Conservation (phyloP, 75 land plant species). For the Pinus albicaulis region DNA sequence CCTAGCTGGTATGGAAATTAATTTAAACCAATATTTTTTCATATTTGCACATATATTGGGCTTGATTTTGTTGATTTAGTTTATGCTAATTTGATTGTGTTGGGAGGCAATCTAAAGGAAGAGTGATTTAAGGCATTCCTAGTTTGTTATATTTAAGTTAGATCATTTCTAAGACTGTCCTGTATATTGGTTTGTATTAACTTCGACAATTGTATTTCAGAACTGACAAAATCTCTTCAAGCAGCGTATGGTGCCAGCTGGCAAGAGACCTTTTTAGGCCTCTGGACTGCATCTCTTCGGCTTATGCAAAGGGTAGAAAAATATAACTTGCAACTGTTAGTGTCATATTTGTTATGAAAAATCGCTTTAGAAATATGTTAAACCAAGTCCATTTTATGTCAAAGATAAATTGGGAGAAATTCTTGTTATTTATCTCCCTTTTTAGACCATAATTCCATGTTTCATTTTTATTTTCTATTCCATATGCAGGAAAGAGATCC, state of each 20-base stretch:
- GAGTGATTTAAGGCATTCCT: neutral
- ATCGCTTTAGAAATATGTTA: neutral
- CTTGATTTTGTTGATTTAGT: too few relatives aligned
- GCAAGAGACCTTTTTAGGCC: constrained; percentile 87
- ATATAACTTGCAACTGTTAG: neutral
- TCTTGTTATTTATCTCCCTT: constrained; percentile 1
- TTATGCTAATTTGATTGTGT: neutral
- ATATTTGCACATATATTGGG: neutral
- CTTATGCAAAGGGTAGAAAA: constrained; percentile 78
- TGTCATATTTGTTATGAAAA: neutral
- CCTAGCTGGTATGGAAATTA: constrained; percentile 53
- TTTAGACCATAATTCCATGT: too few relatives aligned
- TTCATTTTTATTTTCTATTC: neutral
- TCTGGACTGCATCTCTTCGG: constrained; percentile 82
- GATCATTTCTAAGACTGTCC: neutral
- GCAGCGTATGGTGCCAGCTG: constrained; percentile 75
- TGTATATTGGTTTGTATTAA: neutral
- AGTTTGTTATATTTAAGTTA: neutral
- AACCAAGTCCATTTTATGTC: neutral
- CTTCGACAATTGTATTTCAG: constrained; percentile 31
- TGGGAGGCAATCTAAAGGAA: neutral
- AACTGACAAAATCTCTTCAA: constrained; percentile 73
- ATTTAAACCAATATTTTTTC: neutral
- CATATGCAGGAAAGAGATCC: constrained; percentile 71
- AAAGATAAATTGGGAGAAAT: neutral